Conservation (phyloP, 2,329 filamentous ascomycete genomes). For the Trichoderma sp. region DNA sequence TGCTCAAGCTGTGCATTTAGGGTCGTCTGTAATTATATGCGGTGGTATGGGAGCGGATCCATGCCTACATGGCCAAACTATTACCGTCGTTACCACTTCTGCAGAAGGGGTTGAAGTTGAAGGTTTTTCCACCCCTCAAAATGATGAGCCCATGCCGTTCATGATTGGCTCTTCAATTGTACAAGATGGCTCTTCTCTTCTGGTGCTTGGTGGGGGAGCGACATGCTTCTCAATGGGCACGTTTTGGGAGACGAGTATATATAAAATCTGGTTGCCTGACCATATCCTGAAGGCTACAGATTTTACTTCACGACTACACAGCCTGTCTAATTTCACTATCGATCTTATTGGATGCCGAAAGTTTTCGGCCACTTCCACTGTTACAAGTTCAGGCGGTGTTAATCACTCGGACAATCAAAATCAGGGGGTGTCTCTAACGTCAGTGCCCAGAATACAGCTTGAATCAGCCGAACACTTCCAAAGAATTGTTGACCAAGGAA, state of each 20-base stretch:
- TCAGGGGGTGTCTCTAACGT: slow-evolving; percentile 27
- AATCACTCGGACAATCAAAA: neutral
- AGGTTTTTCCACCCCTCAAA: neutral
- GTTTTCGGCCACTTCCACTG: slow-evolving; percentile 25
- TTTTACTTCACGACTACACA: neutral
- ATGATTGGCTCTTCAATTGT: slow-evolving; percentile 68
- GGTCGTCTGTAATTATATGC: slow-evolving; percentile 31
- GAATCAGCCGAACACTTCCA: slow-evolving; percentile 59
- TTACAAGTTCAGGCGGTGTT: slow-evolving; percentile 11
- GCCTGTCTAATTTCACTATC: neutral
- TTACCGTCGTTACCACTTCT: slow-evolving; percentile 21
- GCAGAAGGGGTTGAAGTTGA: neutral
- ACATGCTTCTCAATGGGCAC: slow-evolving; percentile 91
- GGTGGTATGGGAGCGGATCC: slow-evolving; percentile 37
- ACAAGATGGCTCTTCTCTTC: slow-evolving; percentile 49
- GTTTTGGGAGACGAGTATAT: slow-evolving; percentile 72
- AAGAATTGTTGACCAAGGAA: slow-evolving; percentile 55
- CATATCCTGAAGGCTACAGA: neutral
- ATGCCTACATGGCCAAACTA: slow-evolving; percentile 32
- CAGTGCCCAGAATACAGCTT: slow-evolving; percentile 56
- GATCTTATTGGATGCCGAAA: slow-evolving; percentile 33
- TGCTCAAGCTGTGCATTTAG: slow-evolving; percentile 31
- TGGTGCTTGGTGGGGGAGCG: slow-evolving; percentile 77
- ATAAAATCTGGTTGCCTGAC: slow-evolving; percentile 36
- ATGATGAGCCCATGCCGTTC: slow-evolving; percentile 51